Conservation (phyloP, 768 basidiomycete species). For the Tephrocybe sp. region DNA sequence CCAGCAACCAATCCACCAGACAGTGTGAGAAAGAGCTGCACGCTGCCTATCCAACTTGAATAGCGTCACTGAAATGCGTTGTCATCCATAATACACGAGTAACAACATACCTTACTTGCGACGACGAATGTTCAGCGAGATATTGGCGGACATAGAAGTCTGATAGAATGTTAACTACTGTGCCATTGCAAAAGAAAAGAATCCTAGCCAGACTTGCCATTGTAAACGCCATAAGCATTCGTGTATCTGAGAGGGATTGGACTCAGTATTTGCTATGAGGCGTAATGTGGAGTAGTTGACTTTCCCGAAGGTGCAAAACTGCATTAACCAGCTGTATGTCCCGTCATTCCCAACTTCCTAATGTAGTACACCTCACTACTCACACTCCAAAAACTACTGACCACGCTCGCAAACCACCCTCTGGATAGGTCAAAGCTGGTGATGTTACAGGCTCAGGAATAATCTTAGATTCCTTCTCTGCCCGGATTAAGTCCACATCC, state of each 20-base stretch:
- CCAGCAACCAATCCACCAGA: constrained; percentile 44
- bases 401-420: constrained; percentile 40
- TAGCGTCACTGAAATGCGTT: too few species aligned
- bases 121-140: constrained; percentile 28
- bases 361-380: constrained; percentile 7
- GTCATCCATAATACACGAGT: neutral
- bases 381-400: constrained; percentile 39
- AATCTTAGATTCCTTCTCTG: neutral
- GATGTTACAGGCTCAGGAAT: neutral
- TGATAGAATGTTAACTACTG: constrained; percentile 1
- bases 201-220: constrained; percentile 17
- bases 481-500: neutral
- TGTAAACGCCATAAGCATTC: constrained; percentile 34
- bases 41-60: constrained; percentile 42
- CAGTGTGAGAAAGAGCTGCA: constrained; percentile 44
- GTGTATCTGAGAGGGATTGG: constrained; percentile 24
- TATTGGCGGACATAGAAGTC: constrained; percentile 42
- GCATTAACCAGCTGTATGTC: constrained; percentile 31
- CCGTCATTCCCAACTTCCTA: neutral
- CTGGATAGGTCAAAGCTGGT: constrained; percentile 21
- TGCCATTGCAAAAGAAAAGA: neutral
- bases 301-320: constrained; percentile 44
- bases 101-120: constrained; percentile 31
- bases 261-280: too few species aligned
- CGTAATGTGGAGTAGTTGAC: neutral